Base-by-base conservation (phyloP, 1,139 yeast genomes). In the Debaryomyces robertsiae region DNA sequence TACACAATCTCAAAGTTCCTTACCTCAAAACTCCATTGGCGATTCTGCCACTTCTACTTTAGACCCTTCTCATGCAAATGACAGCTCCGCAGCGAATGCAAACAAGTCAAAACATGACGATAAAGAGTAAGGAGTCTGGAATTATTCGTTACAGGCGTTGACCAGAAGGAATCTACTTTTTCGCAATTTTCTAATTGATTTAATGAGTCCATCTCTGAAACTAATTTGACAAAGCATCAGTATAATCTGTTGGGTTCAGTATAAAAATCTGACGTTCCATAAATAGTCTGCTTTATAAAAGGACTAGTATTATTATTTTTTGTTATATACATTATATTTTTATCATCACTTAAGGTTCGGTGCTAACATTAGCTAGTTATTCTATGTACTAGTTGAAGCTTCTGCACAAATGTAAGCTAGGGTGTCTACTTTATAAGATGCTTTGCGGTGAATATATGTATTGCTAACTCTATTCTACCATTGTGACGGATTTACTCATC, bases 401-500 rank as follows among this genome's bases (percentile, higher is more conserved):
- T 6, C 7, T 19, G 5, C 7, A 19, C 22, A 6, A 7, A 19
- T 19, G 7, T 19, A 19, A 19, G 7, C 7, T 6, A 19, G 22
- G 7, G 7, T 19, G 7, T 19, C 7, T 7, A 19, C 22, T 19
- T 19, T 19, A 19, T 7, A 19, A 19, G 22, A 19, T 19, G 22
- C 7, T 19, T 6, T 19, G 5, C 22, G 22, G 7, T 19, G 22
- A 19, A 19, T 19, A 6, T 7, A 19, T 19, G 22, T 19, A 19
- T 19, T 19, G 22, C 22, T 19, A 19, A 19, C 5, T n/a, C 22
- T 19, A 19, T 19, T 19, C 5, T 19, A 19, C 22, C 7, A 19
- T 7, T 19, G 7, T 19, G 22, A 25, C 28, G 5, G 28, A 25
- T 11, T 25, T 27, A 6, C 16, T 53, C 57, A 38, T 45, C 46